These are phyloP conservation scores for Aspergillus jensenii DNA, from an alignment of 2,329 filamentous ascomycete species.

Conservation along the genomic window DNA sequence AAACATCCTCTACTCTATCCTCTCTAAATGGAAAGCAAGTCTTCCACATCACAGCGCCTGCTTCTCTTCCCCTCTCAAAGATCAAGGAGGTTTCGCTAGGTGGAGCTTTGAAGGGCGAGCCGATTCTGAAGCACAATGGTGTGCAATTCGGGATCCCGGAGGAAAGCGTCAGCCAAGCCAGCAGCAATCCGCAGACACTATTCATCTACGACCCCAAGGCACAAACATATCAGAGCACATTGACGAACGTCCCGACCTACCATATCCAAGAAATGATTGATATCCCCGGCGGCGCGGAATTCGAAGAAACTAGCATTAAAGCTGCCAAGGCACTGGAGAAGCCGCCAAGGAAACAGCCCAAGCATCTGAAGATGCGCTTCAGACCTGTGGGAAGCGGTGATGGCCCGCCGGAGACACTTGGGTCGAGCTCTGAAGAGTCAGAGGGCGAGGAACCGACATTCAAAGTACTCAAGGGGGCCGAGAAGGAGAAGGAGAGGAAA, in stretches of 20 bases:
- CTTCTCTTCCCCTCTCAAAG: conserved; percentile 43
- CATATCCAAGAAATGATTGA: conserved; percentile 38
- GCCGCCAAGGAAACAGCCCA: conserved; percentile 41
- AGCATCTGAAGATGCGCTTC: conserved; percentile 47
- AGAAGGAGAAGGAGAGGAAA: conserved; percentile 36
- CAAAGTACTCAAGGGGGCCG: conserved; percentile 28
- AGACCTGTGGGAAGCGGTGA: conserved; percentile 41
- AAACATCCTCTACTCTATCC: conserved; percentile 35
- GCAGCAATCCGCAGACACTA: conserved; percentile 31
- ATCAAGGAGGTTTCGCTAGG: conserved; percentile 47
- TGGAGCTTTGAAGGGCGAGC: conserved; percentile 40
- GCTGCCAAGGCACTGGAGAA: conserved; percentile 32
- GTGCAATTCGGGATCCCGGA: conserved; percentile 42
- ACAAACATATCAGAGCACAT: conserved; percentile 32
- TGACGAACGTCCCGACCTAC: conserved; percentile 32
- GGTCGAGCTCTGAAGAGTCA: conserved; percentile 38
- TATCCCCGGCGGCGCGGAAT: conserved; percentile 27
- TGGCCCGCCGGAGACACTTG: conserved; percentile 34
- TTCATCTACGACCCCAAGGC: conserved; percentile 38
- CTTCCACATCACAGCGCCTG: conserved; percentile 49
- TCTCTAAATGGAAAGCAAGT: conserved; percentile 47
- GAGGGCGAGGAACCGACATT: conserved; percentile 35
- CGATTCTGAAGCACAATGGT: conserved; percentile 44
- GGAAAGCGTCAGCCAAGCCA: conserved; percentile 31
- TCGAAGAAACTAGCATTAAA: conserved; percentile 24